Base-by-base conservation (phyloP, 306 rosid species). In the Rosa lucieae region DNA sequence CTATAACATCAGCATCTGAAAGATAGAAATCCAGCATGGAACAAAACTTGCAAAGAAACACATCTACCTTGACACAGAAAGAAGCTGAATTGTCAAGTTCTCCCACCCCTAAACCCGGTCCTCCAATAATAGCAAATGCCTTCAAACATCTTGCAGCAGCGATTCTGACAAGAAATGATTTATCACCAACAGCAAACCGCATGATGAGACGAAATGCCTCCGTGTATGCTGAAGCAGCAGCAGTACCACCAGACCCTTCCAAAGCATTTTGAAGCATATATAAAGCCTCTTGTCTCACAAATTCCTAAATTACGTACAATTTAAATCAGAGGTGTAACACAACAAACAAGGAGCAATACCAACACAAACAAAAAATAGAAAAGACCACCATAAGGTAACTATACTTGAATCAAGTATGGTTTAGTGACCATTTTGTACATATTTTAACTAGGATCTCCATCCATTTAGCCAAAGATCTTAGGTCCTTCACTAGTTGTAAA, bases 91-190 rank as follows among this genome's bases (percentile, higher is more conserved):
- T 95, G 79, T 95, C 99, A 70, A 95, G 92, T 78, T 91, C 99
- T 18, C 83, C 90, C 81, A 91, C 85, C 67, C 92, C 90, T 80
- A 95, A 85, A 73, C 99, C 97, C 11, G 99, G 99, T 85, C 98
- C 98, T 79, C 99, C 99, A 62, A 95, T 91, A 77, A 70, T 85
- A 18, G 96, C 96, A 88, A 95, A 91, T 59, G 96, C 94, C 88
- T 89, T 95, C 78, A 95, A 84, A 85, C 99, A 95, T 89, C 99
- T 90, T 67, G 97, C 98, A 56, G 99, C 97, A 72, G 98, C 97
- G 79, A 95, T 93, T 91, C 98, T 93, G 76, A 93, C 98, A 53
- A 92, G 85, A 89, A 91, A 92, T 39, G 97, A 93, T 86, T 93
- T 95, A 86, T 95, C 99, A 81, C 89, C 96, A 67, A 90, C 77